Evolutionary conservation across 768 basidiomycete genomes (phyloP), one percentile per base, ranked within the genome.

Genomic region (Melanogaster broomeanus): DNA sequence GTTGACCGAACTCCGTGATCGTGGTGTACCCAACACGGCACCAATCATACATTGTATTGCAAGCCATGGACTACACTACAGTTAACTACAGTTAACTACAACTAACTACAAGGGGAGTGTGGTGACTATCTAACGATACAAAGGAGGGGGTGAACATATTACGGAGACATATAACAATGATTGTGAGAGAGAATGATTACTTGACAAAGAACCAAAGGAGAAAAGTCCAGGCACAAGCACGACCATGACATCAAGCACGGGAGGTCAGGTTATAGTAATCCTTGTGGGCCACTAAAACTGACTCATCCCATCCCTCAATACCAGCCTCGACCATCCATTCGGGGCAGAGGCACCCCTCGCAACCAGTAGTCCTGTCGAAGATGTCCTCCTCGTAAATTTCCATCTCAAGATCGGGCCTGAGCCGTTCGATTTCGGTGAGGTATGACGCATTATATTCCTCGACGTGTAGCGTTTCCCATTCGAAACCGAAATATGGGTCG

Each of bases 221-320:
- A 31, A 31, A 12, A 30, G 28, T 30, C 28, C 28, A 30, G 12
- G 31, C 12, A 5, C 31, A 13, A 31, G 31, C 31, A 15, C 31
- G 31, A 31, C 3, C 6, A 31, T 13, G 5, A 31, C 5, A 31
- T 31, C 31, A 31, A 31, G 12, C 31, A 13, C 15, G 9, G 10
- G 6, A 12, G 31, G 12, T 5, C 12, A 2, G 2, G 13, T 31
- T 15, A 5, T 31, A 31, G 12, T 31, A 31, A 3, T 31, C 13
- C 31, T 31, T 15, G 31, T 31, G 10, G 12, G 35, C 33, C 33
- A 1, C 48, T 25, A 60, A 15, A n/a, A 35, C 19, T 15, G 45
- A 43, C 12, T 30, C 43, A n/a, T 61, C 34, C 59, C 57, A 58
- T n/a, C 46, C 46, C 31, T 58, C 54, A 13, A 52, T 11, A 6